These are phyloP conservation scores for Brasenia schreberi DNA, from an alignment of 164 flowering plant species.

Conservation along the genomic window DNA sequence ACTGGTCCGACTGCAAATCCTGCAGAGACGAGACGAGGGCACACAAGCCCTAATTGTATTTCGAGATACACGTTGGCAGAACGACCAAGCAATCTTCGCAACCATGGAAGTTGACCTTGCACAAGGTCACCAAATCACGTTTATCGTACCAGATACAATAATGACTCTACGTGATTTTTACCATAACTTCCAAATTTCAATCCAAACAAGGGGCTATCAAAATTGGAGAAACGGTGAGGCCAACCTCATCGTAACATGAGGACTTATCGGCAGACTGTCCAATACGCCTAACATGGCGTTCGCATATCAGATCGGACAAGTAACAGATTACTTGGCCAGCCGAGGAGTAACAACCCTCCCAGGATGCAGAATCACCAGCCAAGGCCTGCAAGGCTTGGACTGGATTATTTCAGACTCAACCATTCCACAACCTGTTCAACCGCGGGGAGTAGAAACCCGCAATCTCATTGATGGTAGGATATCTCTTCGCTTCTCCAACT, in stretches of 20 bases:
- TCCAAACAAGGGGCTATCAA: slow-evolving; percentile 2
- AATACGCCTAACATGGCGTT: neutral
- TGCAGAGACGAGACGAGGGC: neutral
- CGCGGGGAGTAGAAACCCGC: too few relatives aligned
- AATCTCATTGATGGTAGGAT: neutral
- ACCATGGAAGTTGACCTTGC: slow-evolving; percentile 2
- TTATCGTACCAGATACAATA: too few relatives aligned
- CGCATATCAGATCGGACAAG: neutral
- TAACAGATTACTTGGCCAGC: too few relatives aligned
- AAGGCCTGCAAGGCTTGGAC: neutral
- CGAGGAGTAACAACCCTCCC: too few relatives aligned
- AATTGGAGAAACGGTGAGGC: neutral
- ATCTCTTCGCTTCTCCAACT: too few relatives aligned
- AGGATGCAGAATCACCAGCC: neutral
- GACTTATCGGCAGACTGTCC: neutral
- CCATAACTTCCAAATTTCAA: neutral
- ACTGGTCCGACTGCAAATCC: neutral
- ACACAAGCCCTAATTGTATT: neutral
- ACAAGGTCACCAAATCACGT: neutral
- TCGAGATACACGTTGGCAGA: neutral
- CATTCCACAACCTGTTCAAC: neutral
- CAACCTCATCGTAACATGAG: neutral
- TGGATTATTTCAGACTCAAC: too few relatives aligned
- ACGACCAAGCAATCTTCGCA: neutral
- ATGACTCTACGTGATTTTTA: too few relatives aligned